These are phyloP conservation scores for Allium fistulosum DNA, from an alignment of 106 monocot genomes.

Conservation along the genomic window DNA sequence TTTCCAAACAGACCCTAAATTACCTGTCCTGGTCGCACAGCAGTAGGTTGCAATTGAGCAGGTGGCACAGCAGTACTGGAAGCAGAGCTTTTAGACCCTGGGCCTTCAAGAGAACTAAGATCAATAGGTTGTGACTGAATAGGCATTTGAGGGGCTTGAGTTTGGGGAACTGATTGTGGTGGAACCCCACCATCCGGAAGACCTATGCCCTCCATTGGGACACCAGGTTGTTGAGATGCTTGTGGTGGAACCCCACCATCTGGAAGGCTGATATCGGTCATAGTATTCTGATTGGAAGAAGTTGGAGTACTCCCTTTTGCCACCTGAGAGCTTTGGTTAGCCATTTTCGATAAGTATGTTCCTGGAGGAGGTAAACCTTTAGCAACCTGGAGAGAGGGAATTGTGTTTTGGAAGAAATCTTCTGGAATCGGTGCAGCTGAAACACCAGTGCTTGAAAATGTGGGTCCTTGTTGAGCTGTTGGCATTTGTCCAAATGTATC, in stretches of 20 bases:
- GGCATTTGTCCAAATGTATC: conserved; percentile 22
- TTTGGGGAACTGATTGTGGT: conserved; percentile 40
- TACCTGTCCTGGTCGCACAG: conserved; percentile 88
- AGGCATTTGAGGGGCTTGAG: conserved; percentile 27
- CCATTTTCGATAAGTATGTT: conserved; percentile 24
- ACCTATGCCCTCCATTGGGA: conserved; percentile 41
- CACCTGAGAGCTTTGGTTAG: conserved; percentile 23
- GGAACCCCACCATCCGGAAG: conserved; percentile 79
- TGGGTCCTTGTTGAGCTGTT: conserved; percentile 21
- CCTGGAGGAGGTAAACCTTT: conserved; percentile 56
- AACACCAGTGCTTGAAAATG: conserved; percentile 53
- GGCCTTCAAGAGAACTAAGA: conserved; percentile 74
- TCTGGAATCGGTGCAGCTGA: conserved; percentile 85
- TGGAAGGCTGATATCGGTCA: conserved; percentile 58
- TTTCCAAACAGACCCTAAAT: background rate
- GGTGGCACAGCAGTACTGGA: conserved; percentile 11
- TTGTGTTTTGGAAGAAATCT: conserved; percentile 94
- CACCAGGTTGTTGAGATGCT: conserved; percentile 24
- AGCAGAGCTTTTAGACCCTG: conserved; percentile 25
- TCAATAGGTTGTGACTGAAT: conserved; percentile 64
- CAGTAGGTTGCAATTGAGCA: conserved; percentile 48
- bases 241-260: conserved; percentile 92
- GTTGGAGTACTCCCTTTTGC: conserved; percentile 10
- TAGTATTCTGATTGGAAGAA: conserved; percentile 25
- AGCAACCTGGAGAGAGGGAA: conserved; percentile 72